Conservation (phyloP, 768 basidiomycete genomes). For the Mycena alexandri region DNA sequence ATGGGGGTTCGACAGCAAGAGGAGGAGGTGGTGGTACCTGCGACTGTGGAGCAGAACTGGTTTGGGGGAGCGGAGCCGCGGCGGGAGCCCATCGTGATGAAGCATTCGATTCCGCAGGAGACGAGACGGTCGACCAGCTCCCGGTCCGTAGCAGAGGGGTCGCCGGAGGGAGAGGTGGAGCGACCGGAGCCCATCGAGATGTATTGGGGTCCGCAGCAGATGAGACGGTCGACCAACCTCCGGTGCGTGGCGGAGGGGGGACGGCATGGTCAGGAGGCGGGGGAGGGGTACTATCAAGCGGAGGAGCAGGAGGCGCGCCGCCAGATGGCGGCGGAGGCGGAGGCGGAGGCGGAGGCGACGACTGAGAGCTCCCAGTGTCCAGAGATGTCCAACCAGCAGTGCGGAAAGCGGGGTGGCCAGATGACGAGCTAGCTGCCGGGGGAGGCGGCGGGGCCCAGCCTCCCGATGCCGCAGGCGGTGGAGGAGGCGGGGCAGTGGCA, state of each 20-base stretch:
- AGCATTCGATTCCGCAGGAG: not conserved
- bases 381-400: conserved; percentile 78
- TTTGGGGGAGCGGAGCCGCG: conserved; percentile 16
- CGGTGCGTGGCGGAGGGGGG: conserved; percentile 24
- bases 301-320: conserved; percentile 36
- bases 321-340: conserved; percentile 38
- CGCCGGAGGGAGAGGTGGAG: not conserved
- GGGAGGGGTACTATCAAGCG: conserved; percentile 35
- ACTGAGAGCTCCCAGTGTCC: conserved; percentile 59
- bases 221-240: conserved; percentile 33
- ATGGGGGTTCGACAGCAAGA: conserved; percentile 15
- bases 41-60: conserved; percentile 18
- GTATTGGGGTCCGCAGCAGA: conserved; percentile 3
- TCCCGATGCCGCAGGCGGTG: conserved; percentile 19
- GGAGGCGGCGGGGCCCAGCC: conserved; percentile 35
- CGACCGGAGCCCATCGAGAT: conserved; percentile 4
- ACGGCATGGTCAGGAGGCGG: conserved; percentile 39
- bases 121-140: conserved; percentile 20
- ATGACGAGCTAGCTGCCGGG: conserved; percentile 34
- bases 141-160: conserved; percentile 1
- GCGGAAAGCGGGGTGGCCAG: conserved; percentile 63
- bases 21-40: conserved; percentile 10
- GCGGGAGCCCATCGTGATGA: conserved; percentile 19
- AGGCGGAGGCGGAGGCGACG: conserved; percentile 41
- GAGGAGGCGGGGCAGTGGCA: conserved; percentile 17